Percentiles rank a stretch among this genome's conserved stretches.
Conservation (phyloP, 2,329 filamentous ascomycete genomes). For the Fusarium zealandicum region DNA sequence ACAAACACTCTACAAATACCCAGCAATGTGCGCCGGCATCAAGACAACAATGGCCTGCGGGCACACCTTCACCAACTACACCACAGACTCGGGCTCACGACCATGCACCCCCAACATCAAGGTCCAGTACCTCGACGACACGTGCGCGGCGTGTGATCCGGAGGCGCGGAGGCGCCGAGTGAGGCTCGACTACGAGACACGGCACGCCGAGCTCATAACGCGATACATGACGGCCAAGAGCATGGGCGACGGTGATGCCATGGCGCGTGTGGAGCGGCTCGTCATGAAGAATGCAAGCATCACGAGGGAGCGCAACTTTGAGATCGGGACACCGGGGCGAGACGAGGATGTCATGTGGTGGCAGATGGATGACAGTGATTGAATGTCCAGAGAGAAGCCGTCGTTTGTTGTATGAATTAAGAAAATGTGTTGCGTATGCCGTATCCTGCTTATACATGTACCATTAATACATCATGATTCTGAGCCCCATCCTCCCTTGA, state of each 20-base stretch:
- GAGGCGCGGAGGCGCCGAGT: conserved; percentile 38
- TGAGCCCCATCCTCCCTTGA: not conserved
- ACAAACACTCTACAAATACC: not conserved
- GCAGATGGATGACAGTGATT: conserved; percentile 17
- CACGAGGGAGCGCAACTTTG: conserved; percentile 36
- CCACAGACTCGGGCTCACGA: conserved; percentile 5
- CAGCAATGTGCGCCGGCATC: conserved; percentile 36
- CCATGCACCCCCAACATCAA: conserved; percentile 23
- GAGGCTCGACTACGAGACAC: conserved; percentile 38
- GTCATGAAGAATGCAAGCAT: conserved; percentile 33
- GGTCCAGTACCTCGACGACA: conserved; percentile 43
- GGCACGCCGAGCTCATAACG: conserved; percentile 39
- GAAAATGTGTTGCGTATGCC: conserved; percentile 7
- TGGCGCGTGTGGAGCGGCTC: conserved; percentile 35
- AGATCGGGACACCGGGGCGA: conserved; percentile 29
- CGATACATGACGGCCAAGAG: conserved; percentile 39
- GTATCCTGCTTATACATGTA: conserved; percentile 15
- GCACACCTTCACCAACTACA: conserved; percentile 31
- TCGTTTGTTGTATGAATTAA: conserved; percentile 5
- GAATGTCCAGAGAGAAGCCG: not conserved
- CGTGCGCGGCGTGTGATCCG: conserved; percentile 49
- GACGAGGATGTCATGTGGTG: conserved; percentile 37
- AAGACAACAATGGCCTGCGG: conserved; percentile 42
- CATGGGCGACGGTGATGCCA: conserved; percentile 31
- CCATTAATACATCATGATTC: conserved; percentile 16